Conservation (phyloP, 805 yeast species). For the Grigorovia yakushimaensis region DNA sequence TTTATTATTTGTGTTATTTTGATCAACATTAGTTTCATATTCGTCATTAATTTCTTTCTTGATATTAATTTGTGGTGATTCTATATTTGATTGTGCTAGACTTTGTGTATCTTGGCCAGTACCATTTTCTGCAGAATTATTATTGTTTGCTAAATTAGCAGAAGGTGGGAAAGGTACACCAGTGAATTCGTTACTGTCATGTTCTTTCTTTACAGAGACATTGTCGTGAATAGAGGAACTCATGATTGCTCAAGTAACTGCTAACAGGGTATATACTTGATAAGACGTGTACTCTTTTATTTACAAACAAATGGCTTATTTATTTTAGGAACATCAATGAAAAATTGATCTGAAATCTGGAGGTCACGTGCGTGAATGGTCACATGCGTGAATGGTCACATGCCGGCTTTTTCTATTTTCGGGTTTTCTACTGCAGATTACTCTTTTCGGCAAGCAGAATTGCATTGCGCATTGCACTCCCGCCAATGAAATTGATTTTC, state of each 20-base stretch:
- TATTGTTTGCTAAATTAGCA: neutral
- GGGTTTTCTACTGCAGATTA: too few relatives aligned
- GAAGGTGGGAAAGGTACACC: conserved; percentile 4
- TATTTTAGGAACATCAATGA: too few relatives aligned
- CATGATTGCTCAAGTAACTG: neutral
- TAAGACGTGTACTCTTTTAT: neutral
- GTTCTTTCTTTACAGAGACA: neutral
- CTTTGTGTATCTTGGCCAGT: neutral
- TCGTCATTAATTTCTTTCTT: neutral
- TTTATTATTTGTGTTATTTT: neutral
- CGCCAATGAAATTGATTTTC: too few relatives aligned
- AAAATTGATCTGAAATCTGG: too few relatives aligned
- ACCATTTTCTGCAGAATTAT: neutral
- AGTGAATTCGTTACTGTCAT: neutral
- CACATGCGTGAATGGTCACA: too few relatives aligned
- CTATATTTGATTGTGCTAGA: neutral
- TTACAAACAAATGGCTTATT: neutral
- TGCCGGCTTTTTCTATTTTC: too few relatives aligned
- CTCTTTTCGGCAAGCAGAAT: too few relatives aligned
- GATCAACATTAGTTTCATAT: neutral
- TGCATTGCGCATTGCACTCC: too few relatives aligned
- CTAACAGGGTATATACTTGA: neutral
- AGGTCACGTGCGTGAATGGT: too few relatives aligned
- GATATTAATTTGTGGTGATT: neutral
- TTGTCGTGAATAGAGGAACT: neutral